Evolutionary conservation across 192 early-diverging fungal species (phyloP).

Genomic region (Coemansia sp.): DNA sequence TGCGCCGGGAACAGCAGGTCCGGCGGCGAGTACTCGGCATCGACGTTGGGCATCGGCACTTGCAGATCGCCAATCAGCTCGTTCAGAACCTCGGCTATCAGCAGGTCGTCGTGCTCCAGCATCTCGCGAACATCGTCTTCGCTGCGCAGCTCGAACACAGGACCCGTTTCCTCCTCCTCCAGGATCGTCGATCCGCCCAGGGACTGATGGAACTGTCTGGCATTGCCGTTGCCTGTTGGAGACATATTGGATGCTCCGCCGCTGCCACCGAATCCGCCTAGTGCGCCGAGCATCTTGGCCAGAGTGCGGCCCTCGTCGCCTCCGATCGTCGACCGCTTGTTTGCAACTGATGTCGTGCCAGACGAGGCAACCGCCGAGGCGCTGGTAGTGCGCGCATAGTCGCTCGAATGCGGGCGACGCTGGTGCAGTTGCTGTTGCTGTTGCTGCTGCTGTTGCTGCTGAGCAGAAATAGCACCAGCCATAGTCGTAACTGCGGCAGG

Average conservation of each 20-base stretch:
- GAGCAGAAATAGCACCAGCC: slow-evolving; percentile 1
- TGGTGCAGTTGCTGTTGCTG: slow-evolving; percentile 18
- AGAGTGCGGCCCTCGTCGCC: slow-evolving; percentile 41
- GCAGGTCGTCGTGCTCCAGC: slow-evolving; percentile 62
- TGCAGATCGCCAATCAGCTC: slow-evolving; percentile 86
- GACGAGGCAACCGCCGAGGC: not conserved
- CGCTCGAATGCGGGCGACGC: slow-evolving; percentile 37
- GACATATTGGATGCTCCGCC: not conserved
- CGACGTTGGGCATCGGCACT: slow-evolving; percentile 82
- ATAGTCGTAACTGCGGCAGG: slow-evolving; percentile 2
- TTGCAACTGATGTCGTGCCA: not conserved
- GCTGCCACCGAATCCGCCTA: slow-evolving; percentile 26
- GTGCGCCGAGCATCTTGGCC: slow-evolving; percentile 47
- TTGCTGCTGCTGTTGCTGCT: slow-evolving; percentile 4
- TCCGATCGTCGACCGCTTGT: slow-evolving; percentile 43
- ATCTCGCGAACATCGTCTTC: slow-evolving; percentile 51
- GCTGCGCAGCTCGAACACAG: slow-evolving; percentile 20
- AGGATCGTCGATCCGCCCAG: slow-evolving; percentile 10
- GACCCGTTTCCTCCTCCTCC: slow-evolving; percentile 21
- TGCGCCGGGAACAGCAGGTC: slow-evolving; percentile 94
- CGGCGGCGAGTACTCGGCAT: slow-evolving; percentile 66
- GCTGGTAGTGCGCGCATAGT: slow-evolving; percentile 14
- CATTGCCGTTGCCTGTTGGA: not conserved
- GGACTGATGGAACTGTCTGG: slow-evolving; percentile 4
- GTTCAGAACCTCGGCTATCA: slow-evolving; percentile 83